Evolutionary conservation across 2,329 filamentous ascomycete species (phyloP).

Genomic region (Microdochium nivale): DNA sequence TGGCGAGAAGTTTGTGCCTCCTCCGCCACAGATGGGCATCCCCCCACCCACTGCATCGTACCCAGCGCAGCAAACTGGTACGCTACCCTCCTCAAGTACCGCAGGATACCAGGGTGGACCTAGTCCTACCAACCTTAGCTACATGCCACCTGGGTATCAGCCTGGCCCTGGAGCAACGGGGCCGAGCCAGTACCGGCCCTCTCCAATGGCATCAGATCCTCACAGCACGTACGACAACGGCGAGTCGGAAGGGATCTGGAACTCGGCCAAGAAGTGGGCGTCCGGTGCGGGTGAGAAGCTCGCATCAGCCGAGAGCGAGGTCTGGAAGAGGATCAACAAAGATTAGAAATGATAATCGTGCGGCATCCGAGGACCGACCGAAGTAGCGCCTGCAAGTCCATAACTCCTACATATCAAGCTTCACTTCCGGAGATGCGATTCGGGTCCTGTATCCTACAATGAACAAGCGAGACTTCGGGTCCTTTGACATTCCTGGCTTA

Average conservation of each 20-base stretch:
- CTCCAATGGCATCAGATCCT: background rate
- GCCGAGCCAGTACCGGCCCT: conserved; percentile 6
- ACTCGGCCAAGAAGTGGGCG: conserved; percentile 48
- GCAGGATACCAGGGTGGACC: background rate
- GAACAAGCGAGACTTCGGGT: no score
- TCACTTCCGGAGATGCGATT: no score
- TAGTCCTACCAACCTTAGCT: background rate
- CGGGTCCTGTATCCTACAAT: no score
- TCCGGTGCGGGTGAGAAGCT: conserved; percentile 47
- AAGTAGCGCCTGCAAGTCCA: no score
- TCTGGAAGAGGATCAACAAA: conserved; percentile 57
- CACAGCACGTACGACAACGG: background rate
- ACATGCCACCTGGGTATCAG: conserved; percentile 28
- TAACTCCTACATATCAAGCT: no score
- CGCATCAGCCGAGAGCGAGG: conserved; percentile 48
- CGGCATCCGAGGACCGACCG: no score
- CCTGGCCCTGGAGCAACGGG: conserved; percentile 13
- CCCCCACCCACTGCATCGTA: conserved; percentile 34
- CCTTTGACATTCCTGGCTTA: no score
- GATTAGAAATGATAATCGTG: no score
- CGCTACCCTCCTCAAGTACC: conserved; percentile 8
- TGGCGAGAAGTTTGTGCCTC: conserved; percentile 32
- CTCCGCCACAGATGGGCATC: conserved; percentile 25
- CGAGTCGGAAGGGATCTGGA: conserved; percentile 40
- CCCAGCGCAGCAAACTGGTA: conserved; percentile 32